These are phyloP conservation scores for Neurospora tetraspora DNA, from an alignment of 495 filamentous ascomycete genomes.

Conservation along the genomic window DNA sequence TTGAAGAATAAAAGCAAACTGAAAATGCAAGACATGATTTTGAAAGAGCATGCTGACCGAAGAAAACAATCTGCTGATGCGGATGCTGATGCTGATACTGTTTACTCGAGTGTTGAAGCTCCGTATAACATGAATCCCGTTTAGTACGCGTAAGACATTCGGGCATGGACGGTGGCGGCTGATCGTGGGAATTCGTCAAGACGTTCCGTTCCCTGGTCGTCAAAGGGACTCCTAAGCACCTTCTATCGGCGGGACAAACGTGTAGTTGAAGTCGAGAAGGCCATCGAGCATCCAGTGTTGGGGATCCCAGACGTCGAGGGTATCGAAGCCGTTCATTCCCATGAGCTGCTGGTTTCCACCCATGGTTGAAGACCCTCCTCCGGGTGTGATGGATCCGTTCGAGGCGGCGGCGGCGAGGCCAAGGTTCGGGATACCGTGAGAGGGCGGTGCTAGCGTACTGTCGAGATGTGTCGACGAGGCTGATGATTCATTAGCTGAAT, in stretches of 20 bases:
- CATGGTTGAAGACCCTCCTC: constrained; percentile 31
- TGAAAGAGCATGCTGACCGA: neutral
- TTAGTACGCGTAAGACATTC: neutral
- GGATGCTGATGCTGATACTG: neutral
- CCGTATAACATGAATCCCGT: neutral
- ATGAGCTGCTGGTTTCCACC: constrained; percentile 28
- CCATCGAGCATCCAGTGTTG: constrained; percentile 87
- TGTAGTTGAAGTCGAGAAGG: constrained; percentile 69
- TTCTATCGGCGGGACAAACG: constrained; percentile 38
- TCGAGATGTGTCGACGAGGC: constrained; percentile 53
- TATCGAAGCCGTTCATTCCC: constrained; percentile 45
- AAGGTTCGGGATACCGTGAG: constrained; percentile 23
- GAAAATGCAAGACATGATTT: neutral
- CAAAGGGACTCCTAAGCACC: constrained; percentile 24
- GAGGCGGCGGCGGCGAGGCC: constrained; percentile 21
- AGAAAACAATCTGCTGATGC: neutral
- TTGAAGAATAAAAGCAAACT: constrained; percentile 1
- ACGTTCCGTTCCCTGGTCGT: neutral
- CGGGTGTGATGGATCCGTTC: constrained; percentile 39
- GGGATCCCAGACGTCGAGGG: constrained; percentile 80
- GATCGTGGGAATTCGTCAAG: neutral
- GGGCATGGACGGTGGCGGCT: neutral
- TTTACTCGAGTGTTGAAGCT: neutral
- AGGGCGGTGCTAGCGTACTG: constrained; percentile 38
- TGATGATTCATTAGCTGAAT: constrained; percentile 64